Base-by-base conservation (phyloP, 1,139 yeast species). In the Magnusiomyces suaveolens region DNA sequence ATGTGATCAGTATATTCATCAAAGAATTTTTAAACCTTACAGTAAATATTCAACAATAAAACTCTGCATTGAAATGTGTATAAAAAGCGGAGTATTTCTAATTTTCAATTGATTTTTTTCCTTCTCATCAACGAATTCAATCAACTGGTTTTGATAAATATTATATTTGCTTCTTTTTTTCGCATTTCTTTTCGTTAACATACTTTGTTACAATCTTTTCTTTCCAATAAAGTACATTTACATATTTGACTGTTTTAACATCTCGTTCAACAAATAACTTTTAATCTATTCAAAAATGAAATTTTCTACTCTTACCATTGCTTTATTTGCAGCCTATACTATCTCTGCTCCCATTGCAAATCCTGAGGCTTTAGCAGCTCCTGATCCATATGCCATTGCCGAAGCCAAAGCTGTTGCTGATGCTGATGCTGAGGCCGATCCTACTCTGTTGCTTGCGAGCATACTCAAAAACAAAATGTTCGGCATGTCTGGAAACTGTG, bases 211-310 rank as follows among this genome's bases (percentile, higher is more conserved):
- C n/a, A n/a, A n/a, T n/a, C n/a, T n/a, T n/a, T n/a, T n/a, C n/a
- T n/a, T n/a, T n/a, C n/a, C n/a, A n/a, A n/a, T n/a, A n/a, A n/a
- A n/a, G n/a, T n/a, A n/a, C n/a, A n/a, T n/a, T n/a, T n/a, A n/a
- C n/a, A n/a, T n/a, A n/a, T n/a, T n/a, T n/a, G n/a, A n/a, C n/a
- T n/a, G n/a, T n/a, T n/a, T n/a, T n/a, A n/a, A n/a, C n/a, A n/a
- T n/a, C n/a, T n/a, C n/a, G n/a, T n/a, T n/a, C n/a, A n/a, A n/a
- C n/a, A n/a, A n/a, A n/a, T n/a, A n/a, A n/a, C n/a, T n/a, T n/a
- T n/a, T n/a, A n/a, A n/a, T n/a, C n/a, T n/a, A n/a, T n/a, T 41
- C 12, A 43, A 43, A 21, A 43, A 43, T 43, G 47, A 43, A 43
- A 25, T 43, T 43, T 18, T 14, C 32, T 24, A 24, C 47, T 43